Conservation (phyloP, 805 yeast genomes). For the Blastobotrys attinorum region DNA sequence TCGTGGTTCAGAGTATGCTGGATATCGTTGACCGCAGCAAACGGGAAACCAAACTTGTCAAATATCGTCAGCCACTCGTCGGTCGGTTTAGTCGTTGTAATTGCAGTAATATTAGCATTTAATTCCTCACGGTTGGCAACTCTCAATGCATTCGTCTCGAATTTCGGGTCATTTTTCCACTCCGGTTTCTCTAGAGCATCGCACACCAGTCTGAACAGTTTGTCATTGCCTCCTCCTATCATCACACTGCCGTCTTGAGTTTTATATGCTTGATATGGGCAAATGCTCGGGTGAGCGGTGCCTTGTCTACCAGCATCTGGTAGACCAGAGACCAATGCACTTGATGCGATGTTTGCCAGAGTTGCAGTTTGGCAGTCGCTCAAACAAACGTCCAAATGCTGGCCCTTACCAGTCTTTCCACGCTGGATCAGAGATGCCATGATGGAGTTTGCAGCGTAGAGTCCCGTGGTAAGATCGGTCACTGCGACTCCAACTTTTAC, state of each 20-base stretch:
- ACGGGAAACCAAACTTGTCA: constrained; percentile 30
- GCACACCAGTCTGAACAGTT: constrained; percentile 28
- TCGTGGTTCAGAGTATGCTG: constrained; percentile 29
- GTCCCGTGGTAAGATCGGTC: constrained; percentile 36
- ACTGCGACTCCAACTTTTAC: constrained; percentile 39
- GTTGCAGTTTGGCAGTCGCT: constrained; percentile 36
- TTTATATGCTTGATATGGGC: constrained; percentile 35
- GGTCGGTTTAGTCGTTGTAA: constrained; percentile 27
- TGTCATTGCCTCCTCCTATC: constrained; percentile 38
- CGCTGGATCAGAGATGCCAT: constrained; percentile 32
- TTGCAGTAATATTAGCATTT: constrained; percentile 26
- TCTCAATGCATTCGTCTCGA: constrained; percentile 30
- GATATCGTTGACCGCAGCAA: constrained; percentile 35
- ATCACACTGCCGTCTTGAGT: constrained; percentile 32
- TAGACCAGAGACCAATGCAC: constrained; percentile 31
- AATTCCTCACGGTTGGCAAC: constrained; percentile 29
- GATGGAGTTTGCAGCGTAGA: constrained; percentile 32
- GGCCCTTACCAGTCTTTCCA: constrained; percentile 29
- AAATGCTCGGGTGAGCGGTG: constrained; percentile 35
- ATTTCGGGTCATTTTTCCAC: constrained; percentile 31
- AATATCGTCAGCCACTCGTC: constrained; percentile 31
- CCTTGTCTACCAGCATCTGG: constrained; percentile 36
- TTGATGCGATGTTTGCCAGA: constrained; percentile 34
- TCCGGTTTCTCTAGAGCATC: constrained; percentile 29
- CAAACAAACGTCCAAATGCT: constrained; percentile 31